These are phyloP conservation scores for Populus nigra DNA, from an alignment of 345 rosid species.

Conservation along the genomic window DNA sequence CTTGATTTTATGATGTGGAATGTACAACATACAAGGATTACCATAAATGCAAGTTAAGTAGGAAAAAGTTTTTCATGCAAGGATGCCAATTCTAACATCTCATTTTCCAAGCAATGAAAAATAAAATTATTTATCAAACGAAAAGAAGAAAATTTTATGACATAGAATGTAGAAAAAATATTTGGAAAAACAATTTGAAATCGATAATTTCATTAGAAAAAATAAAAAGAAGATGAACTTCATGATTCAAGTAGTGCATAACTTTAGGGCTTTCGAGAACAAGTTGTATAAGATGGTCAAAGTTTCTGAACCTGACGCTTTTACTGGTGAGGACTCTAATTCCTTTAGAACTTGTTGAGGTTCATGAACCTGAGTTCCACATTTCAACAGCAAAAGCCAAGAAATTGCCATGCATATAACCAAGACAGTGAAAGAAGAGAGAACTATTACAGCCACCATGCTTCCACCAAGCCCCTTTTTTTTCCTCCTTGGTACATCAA, in stretches of 20 bases:
- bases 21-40: background rate
- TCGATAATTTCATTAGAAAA: background rate
- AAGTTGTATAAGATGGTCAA: background rate
- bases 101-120: background rate
- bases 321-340: slow-evolving; percentile 19
- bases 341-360: slow-evolving; percentile 22
- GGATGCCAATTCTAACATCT: background rate
- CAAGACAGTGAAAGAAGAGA: slow-evolving; percentile 48
- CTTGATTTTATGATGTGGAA: background rate
- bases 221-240: background rate
- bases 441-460: slow-evolving; percentile 41
- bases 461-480: slow-evolving; percentile 36
- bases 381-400: slow-evolving; percentile 38
- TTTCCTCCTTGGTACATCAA: slow-evolving; percentile 42
- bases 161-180: no score
- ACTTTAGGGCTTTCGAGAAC: background rate
- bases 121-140: no score
- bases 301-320: slow-evolving; percentile 43
- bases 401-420: slow-evolving; percentile 35
- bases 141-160: background rate
- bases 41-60: background rate
- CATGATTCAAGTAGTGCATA: background rate
- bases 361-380: slow-evolving; percentile 23
- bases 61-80: background rate
- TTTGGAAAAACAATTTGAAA: no score